Percentiles rank a stretch among this genome's conserved stretches.
These are phyloP conservation scores for Phellinidium pouzarii DNA, from an alignment of 1,284 basidiomycete genomes.

Conservation along the genomic window DNA sequence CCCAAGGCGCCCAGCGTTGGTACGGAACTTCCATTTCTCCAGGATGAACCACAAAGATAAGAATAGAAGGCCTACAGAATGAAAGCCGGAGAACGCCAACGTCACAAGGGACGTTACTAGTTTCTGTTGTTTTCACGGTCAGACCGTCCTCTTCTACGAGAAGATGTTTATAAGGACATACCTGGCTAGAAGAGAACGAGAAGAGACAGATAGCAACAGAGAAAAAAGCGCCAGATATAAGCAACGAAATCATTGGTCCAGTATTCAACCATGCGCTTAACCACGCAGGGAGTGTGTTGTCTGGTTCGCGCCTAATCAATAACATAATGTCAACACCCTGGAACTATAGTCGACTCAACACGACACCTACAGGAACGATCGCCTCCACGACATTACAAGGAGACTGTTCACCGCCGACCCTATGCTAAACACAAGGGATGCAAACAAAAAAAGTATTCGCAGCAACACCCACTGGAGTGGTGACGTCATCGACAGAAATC, in stretches of 20 bases:
- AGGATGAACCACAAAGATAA: neutral
- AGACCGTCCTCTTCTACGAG: neutral
- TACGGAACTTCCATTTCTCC: conserved; percentile 10
- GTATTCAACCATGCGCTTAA: neutral
- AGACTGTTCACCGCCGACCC: conserved; percentile 3
- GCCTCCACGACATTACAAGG: conserved; percentile 4
- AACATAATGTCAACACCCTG: neutral
- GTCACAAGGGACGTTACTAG: neutral
- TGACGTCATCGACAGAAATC: neutral
- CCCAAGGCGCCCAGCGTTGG: neutral
- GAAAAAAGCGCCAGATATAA: conserved; percentile 7
- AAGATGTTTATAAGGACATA: neutral
- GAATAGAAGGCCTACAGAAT: neutral
- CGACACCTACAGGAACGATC: conserved; percentile 7
- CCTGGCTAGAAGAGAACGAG: neutral
- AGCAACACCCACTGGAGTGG: neutral
- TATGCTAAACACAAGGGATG: conserved; percentile 10
- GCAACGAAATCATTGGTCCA: conserved; percentile 9
- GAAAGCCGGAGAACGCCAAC: neutral
- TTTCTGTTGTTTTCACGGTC: too few relatives aligned
- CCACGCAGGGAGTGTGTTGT: neutral
- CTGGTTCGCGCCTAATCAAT: neutral
- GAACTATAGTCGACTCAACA: neutral
- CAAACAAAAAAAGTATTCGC: conserved; percentile 6
- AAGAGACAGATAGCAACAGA: conserved; percentile 3